Conservation (phyloP, 176 grass and related monocot species). For the Zea mays region DNA sequence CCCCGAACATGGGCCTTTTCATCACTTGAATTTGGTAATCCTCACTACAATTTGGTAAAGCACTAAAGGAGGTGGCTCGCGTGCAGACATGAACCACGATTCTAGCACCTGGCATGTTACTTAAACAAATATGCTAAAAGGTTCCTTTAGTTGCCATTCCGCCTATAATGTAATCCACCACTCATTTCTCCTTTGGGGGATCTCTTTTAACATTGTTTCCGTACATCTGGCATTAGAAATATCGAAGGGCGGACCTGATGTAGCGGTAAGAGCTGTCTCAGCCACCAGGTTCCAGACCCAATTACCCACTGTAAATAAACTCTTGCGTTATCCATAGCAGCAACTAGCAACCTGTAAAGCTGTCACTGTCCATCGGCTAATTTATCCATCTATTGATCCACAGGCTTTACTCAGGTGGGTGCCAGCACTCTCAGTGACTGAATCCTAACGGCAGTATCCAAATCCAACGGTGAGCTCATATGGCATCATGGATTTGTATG, state of each 20-base stretch:
- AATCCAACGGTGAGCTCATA: conserved; percentile 35
- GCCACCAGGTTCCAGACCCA: too few species aligned
- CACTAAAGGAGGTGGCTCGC: background rate
- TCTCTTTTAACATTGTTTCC: conserved; percentile 2
- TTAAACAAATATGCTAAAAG: conserved; percentile 25
- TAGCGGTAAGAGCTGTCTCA: too few species aligned
- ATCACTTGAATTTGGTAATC: conserved; percentile 13
- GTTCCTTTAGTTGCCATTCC: background rate
- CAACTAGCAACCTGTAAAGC: conserved; percentile 16
- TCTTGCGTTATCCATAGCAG: conserved; percentile 24
- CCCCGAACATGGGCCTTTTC: conserved; percentile 11
- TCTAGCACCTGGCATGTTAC: conserved; percentile 21
- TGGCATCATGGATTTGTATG: conserved; percentile 22
- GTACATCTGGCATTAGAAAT: background rate
- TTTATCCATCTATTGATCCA: background rate
- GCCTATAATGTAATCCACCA: background rate
- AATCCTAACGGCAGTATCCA: conserved; percentile 17
- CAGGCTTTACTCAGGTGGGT: conserved; percentile 10
- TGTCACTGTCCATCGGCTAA: conserved; percentile 25
- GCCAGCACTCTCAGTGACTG: background rate
- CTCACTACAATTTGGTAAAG: too few species aligned
- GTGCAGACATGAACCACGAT: conserved; percentile 26
- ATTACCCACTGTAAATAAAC: conserved; percentile 6
- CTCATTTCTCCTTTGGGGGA: background rate
- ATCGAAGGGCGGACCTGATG: too few species aligned